Conservation (phyloP, 2,329 filamentous ascomycete species). For the Alternaria gansuensis region DNA sequence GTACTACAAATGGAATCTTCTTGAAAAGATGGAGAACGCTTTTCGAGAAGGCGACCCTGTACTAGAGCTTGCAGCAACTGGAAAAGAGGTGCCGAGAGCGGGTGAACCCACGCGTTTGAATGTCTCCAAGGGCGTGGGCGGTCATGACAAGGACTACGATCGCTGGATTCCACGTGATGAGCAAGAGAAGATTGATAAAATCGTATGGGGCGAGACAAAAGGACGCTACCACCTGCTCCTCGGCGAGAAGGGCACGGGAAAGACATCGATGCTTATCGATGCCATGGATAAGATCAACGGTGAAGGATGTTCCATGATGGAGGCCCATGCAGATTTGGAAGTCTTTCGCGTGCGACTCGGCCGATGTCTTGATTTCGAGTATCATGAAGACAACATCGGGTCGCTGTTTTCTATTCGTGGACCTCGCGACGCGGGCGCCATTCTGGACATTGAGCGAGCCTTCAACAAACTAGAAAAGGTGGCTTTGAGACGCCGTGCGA, state of each 20-base stretch:
- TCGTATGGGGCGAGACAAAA: slow-evolving; percentile 74
- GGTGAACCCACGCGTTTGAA: slow-evolving; percentile 33
- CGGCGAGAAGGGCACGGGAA: slow-evolving; percentile 95
- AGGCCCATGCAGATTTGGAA: slow-evolving; percentile 92
- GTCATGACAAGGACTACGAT: slow-evolving; percentile 63
- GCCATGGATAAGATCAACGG: slow-evolving; percentile 93
- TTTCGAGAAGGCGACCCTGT: slow-evolving; percentile 93
- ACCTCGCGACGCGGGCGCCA: slow-evolving; percentile 86
- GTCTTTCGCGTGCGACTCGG: slow-evolving; percentile 93
- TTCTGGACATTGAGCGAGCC: slow-evolving; percentile 94
- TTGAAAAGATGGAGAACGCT: slow-evolving; percentile 91
- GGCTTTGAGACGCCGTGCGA: slow-evolving; percentile 73
- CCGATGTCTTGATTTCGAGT: slow-evolving; percentile 95
- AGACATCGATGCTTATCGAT: slow-evolving; percentile 95
- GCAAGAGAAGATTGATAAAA: slow-evolving; percentile 81
- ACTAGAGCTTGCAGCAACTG: slow-evolving; percentile 67
- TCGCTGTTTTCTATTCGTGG: slow-evolving; percentile 94
- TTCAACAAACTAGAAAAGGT: slow-evolving; percentile 99
- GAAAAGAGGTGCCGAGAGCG: slow-evolving; percentile 44
- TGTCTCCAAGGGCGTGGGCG: slow-evolving; percentile 27
- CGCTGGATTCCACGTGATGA: slow-evolving; percentile 88
- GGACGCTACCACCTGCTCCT: slow-evolving; percentile 93
- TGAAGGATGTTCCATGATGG: slow-evolving; percentile 91
- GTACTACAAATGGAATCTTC: slow-evolving; percentile 85
- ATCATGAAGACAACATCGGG: slow-evolving; percentile 96